A percentile compares a stretch with the other conserved stretches of the same genome.
These are phyloP conservation scores for Trichoderma arundinaceum DNA, from an alignment of 2,329 filamentous ascomycete genomes.

Conservation along the genomic window DNA sequence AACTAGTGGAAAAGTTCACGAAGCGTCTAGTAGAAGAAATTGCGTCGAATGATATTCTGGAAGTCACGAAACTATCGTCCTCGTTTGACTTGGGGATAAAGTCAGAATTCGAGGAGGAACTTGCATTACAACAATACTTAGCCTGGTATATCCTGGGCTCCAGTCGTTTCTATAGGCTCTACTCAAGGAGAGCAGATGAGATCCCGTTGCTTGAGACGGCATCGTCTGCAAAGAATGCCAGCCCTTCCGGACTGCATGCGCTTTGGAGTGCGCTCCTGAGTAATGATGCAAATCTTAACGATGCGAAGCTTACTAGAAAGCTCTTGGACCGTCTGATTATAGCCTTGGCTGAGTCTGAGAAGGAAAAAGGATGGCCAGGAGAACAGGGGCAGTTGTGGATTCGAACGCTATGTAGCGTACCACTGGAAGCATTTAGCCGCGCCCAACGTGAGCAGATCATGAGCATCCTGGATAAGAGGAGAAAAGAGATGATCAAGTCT, in stretches of 20 bases:
- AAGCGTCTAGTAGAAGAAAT: slow-evolving; percentile 43
- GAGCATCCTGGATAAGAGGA: slow-evolving; percentile 41
- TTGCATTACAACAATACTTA: slow-evolving; percentile 43
- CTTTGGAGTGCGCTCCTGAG: slow-evolving; percentile 43
- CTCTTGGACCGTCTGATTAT: slow-evolving; percentile 44
- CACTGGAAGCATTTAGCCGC: slow-evolving; percentile 50
- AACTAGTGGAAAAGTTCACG: slow-evolving; percentile 44
- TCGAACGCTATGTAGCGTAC: slow-evolving; percentile 43
- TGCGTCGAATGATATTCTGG: slow-evolving; percentile 36
- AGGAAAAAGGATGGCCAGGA: slow-evolving; percentile 43
- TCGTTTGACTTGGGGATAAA: slow-evolving; percentile 33
- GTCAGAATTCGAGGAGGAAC: slow-evolving; percentile 39
- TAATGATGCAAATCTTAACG: slow-evolving; percentile 49
- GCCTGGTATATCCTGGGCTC: slow-evolving; percentile 45
- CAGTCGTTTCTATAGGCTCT: slow-evolving; percentile 42
- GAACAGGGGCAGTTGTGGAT: slow-evolving; percentile 42
- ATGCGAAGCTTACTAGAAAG: slow-evolving; percentile 42
- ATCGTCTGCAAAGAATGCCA: slow-evolving; percentile 34
- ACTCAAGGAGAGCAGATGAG: slow-evolving; percentile 37
- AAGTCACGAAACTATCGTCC: slow-evolving; percentile 36
- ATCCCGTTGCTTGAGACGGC: slow-evolving; percentile 40
- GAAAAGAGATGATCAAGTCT: slow-evolving; percentile 38
- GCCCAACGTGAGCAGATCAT: slow-evolving; percentile 53
- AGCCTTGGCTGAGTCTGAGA: slow-evolving; percentile 39
- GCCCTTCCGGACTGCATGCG: slow-evolving; percentile 33